phyloP scores from a whole-genome alignment of 2,329 filamentous ascomycete genomes.

The Plectosphaerella sp. region DNA sequence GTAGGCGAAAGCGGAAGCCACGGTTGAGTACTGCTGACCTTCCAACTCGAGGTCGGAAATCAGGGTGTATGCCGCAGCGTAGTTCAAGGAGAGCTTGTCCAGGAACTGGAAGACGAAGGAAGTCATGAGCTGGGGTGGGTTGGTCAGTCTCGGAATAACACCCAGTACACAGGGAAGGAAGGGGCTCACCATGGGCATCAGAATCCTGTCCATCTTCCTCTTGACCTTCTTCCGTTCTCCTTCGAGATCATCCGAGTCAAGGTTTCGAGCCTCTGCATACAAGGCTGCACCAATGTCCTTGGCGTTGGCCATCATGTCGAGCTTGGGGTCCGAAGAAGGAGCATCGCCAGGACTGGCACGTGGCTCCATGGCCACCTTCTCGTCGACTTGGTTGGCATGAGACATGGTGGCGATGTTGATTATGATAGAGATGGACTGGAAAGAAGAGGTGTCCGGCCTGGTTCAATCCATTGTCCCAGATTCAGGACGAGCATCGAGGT shows the following conservation, averaged over 20 bases:
- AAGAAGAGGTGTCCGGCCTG: too few relatives aligned
- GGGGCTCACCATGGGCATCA: too few relatives aligned
- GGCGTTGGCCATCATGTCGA: background rate
- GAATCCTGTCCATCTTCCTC: too few relatives aligned
- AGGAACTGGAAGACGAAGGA: constrained; percentile 37
- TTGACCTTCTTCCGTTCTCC: too few relatives aligned
- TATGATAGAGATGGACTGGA: too few relatives aligned
- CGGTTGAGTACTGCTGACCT: constrained; percentile 50
- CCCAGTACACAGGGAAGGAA: background rate
- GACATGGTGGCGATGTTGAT: too few relatives aligned
- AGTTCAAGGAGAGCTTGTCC: constrained; percentile 33
- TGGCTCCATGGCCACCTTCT: background rate
- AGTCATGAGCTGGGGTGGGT: constrained; percentile 27
- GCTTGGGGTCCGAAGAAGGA: background rate
- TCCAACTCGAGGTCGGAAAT: constrained; percentile 50
- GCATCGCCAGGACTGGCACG: background rate
- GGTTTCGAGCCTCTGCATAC: background rate
- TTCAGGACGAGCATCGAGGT: too few relatives aligned
- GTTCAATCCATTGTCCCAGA: too few relatives aligned
- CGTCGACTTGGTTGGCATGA: background rate
- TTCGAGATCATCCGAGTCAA: too few relatives aligned
- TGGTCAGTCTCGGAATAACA: background rate
- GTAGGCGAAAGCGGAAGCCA: constrained; percentile 29
- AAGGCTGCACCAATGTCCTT: background rate
- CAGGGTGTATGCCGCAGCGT: constrained; percentile 63